Evolutionary conservation across 176 grass and related monocot species (phyloP).

Genomic region (Avena insularis): DNA sequence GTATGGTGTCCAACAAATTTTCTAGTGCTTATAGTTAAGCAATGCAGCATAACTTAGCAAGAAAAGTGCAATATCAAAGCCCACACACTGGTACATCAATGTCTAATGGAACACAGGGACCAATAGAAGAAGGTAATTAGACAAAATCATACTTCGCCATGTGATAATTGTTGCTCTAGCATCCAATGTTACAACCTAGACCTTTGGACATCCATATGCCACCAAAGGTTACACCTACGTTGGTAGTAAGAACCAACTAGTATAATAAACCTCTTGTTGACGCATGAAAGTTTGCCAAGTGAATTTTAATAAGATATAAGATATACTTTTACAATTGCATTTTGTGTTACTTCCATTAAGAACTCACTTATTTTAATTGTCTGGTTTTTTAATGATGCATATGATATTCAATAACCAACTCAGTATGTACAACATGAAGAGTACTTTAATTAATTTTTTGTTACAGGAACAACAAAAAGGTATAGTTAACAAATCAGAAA

Average conservation of each 20-base stretch:
- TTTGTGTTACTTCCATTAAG: no score
- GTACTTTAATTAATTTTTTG: no score
- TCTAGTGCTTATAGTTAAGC: not conserved
- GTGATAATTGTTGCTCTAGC: constrained; percentile 74
- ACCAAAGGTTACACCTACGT: constrained; percentile 86
- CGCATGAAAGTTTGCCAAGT: no score
- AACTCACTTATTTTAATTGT: no score
- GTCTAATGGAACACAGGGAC: not conserved
- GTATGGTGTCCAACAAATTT: not conserved
- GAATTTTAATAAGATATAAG: no score
- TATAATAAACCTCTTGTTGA: not conserved
- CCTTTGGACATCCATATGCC: constrained; percentile 75
- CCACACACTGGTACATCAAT: not conserved
- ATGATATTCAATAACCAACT: no score
- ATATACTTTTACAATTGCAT: no score
- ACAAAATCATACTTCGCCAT: constrained; percentile 61
- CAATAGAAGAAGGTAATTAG: not conserved
- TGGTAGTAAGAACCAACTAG: constrained; percentile 39
- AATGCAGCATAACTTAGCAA: not conserved
- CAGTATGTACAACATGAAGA: no score
- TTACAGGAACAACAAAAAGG: no score
- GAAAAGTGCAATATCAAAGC: not conserved
- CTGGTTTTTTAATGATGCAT: no score
- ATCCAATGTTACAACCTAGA: constrained; percentile 89
- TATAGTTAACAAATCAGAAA: no score